These are phyloP conservation scores for Ascocoryne sarcoides DNA, from an alignment of 2,329 filamentous ascomycete genomes.

Conservation along the genomic window DNA sequence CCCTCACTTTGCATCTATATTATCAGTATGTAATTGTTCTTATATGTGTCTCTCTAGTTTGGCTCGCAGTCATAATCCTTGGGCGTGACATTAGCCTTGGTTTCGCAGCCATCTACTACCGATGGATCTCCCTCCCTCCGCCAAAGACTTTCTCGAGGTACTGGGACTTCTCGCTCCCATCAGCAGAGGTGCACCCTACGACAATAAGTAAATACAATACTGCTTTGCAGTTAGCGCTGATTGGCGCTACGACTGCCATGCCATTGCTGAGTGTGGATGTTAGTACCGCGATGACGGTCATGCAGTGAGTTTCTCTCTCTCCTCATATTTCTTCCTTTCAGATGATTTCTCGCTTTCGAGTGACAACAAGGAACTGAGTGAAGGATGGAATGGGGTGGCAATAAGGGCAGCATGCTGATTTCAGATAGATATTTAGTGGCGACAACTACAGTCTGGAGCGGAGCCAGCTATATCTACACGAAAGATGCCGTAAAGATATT, in stretches of 20 bases:
- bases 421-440: slow-evolving; percentile 66
- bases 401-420: too few species aligned
- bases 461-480: slow-evolving; percentile 81
- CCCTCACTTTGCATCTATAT: slow-evolving; percentile 1
- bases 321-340: background rate
- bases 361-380: too few species aligned
- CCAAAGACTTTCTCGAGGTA: slow-evolving; percentile 90
- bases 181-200: slow-evolving; percentile 75
- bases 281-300: slow-evolving; percentile 44
- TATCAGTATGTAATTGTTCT: too few species aligned
- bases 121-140: slow-evolving; percentile 86
- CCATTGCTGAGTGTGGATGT: slow-evolving; percentile 61
- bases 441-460: slow-evolving; percentile 85
- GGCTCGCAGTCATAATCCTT: slow-evolving; percentile 83
- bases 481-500: slow-evolving; percentile 91
- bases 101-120: slow-evolving; percentile 85
- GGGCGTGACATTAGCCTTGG: slow-evolving; percentile 78
- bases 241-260: slow-evolving; percentile 74
- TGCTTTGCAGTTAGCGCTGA: slow-evolving; percentile 76
- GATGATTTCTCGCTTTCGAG: too few species aligned
- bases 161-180: slow-evolving; percentile 94
- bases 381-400: too few species aligned
- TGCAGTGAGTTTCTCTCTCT: slow-evolving; percentile 46
- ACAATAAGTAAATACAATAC: slow-evolving; percentile 90
- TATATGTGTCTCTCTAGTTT: slow-evolving; percentile 43